A percentile compares a stretch with the other conserved stretches of the same genome.
Conservation (phyloP, 2,329 filamentous ascomycete species). For the Penicillium sp. region DNA sequence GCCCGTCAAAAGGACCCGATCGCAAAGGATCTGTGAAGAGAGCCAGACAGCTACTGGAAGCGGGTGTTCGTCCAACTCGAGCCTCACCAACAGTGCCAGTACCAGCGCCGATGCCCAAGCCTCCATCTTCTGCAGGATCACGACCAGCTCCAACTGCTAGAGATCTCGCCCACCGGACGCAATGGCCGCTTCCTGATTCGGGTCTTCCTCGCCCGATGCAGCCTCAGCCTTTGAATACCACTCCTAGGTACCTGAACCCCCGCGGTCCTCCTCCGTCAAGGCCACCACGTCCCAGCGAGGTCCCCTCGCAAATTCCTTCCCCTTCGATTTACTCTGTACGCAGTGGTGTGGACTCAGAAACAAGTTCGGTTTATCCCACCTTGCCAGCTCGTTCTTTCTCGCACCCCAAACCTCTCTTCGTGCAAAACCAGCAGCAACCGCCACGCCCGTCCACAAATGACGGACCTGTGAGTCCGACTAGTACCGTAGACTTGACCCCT, state of each 20-base stretch:
- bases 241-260: conserved; percentile 31
- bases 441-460: conserved; percentile 22
- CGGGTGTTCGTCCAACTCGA: conserved; percentile 31
- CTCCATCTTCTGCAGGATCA: not conserved
- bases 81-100: conserved; percentile 13
- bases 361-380: conserved; percentile 26
- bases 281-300: conserved; percentile 42
- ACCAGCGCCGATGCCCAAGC: conserved; percentile 7
- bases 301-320: conserved; percentile 33
- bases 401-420: conserved; percentile 25
- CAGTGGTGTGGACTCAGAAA: conserved; percentile 29
- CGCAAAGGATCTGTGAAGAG: conserved; percentile 40
- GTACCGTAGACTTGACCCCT: conserved; percentile 26
- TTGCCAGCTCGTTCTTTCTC: conserved; percentile 32
- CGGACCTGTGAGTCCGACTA: conserved; percentile 24
- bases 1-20: conserved; percentile 13
- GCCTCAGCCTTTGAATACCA: conserved; percentile 31
- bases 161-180: conserved; percentile 40
- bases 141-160: conserved; percentile 17
- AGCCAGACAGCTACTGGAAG: conserved; percentile 38
- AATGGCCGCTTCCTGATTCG: conserved; percentile 49
- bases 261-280: conserved; percentile 45
- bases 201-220: conserved; percentile 27
- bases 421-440: conserved; percentile 12
- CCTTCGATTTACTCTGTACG: conserved; percentile 40